Conservation (phyloP, 208 protist species). For the Crithidia fasciculata region DNA sequence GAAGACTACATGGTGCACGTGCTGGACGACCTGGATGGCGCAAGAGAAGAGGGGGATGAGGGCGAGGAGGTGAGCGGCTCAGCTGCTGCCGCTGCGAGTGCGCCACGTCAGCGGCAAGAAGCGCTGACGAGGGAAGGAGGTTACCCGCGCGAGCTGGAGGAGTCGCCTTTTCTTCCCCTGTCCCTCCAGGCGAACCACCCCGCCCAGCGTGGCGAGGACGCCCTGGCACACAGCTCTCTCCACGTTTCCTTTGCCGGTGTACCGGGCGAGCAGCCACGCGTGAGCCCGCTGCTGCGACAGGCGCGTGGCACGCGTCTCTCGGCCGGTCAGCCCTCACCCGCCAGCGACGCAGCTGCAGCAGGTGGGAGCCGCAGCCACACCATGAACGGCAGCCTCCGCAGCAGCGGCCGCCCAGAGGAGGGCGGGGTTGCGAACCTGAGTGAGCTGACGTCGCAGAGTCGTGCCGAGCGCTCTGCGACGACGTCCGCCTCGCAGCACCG, state of each 20-base stretch:
- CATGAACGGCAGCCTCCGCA: not conserved
- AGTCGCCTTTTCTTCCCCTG: not conserved
- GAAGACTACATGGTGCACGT: conserved; percentile 27
- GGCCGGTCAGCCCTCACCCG: not conserved
- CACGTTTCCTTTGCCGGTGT: conserved; percentile 26
- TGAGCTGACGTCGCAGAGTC: not conserved
- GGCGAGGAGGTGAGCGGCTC: not conserved
- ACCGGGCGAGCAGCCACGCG: not conserved
- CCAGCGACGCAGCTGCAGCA: not conserved
- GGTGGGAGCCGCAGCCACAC: not conserved
- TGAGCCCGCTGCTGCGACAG: too few species aligned
- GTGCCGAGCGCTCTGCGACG: not conserved
- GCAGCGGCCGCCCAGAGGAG: not conserved
- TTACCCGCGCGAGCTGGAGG: not conserved
- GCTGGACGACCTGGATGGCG: conserved; percentile 3
- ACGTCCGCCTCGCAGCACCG: not conserved
- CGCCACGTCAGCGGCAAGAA: not conserved
- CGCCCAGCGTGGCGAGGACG: not conserved
- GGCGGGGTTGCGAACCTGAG: not conserved
- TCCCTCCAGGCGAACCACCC: not conserved
- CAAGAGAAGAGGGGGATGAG: not conserved
- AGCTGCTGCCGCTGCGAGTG: not conserved
- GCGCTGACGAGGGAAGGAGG: too few species aligned
- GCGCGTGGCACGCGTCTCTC: not conserved
- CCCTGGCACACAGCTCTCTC: not conserved